Percentiles rank a stretch among this genome's conserved stretches.
Evolutionary conservation across 805 yeast species (phyloP).

Genomic region (Komagataella pastoris): DNA sequence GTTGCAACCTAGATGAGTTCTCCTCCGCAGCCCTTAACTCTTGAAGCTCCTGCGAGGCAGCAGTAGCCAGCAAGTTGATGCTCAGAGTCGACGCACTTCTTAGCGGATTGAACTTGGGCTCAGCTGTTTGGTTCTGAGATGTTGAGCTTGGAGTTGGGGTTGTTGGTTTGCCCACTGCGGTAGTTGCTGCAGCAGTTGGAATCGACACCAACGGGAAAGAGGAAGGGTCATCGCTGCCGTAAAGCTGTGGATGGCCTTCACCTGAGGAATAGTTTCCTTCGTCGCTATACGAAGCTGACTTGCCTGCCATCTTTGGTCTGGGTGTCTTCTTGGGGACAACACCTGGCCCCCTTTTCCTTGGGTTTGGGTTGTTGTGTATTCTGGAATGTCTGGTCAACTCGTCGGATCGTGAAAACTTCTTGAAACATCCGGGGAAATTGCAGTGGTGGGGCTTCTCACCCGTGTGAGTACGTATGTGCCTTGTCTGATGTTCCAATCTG

Average conservation of each 20-base stretch:
- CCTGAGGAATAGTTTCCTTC: not conserved
- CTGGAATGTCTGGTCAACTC: conserved; percentile 64
- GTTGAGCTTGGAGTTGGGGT: not conserved
- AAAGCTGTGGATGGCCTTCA: not conserved
- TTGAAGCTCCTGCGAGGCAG: conserved; percentile 40
- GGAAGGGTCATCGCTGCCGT: not conserved
- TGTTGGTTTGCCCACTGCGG: conserved; percentile 3
- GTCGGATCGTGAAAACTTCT: conserved; percentile 57
- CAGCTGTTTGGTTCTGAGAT: not conserved
- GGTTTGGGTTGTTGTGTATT: conserved; percentile 60
- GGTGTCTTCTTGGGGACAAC: not conserved
- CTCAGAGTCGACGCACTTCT: conserved; percentile 15
- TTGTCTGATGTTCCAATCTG: conserved; percentile 63
- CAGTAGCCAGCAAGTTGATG: conserved; percentile 38
- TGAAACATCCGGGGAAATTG: conserved; percentile 55
- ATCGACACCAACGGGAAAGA: not conserved
- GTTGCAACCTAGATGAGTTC: conserved; percentile 8
- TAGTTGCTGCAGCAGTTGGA: conserved; percentile 1
- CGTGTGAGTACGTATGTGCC: conserved; percentile 71
- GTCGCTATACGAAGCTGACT: not conserved
- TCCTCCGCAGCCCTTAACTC: conserved; percentile 4
- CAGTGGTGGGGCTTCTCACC: conserved; percentile 79
- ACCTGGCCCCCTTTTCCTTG: conserved; percentile 27
- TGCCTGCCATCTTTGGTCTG: not conserved
- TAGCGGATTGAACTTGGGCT: not conserved